phyloP scores from a whole-genome alignment of 768 basidiomycete species.

The Wakefieldia striispora region DNA sequence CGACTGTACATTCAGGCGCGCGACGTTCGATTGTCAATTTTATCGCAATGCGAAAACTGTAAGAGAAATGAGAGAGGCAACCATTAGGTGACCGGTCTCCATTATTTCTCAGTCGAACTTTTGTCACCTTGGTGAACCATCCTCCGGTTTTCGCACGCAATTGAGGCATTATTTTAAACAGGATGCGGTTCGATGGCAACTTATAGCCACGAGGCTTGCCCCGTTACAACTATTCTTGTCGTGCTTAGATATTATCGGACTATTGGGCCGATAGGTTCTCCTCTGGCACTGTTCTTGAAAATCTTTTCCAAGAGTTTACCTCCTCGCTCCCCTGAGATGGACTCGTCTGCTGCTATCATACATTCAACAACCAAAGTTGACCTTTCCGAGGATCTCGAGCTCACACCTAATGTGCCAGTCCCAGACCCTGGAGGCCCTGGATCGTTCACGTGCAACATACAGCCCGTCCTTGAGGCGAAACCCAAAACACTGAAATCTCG shows the following conservation, averaged over 20 bases:
- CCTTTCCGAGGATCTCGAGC: slow-evolving; percentile 1
- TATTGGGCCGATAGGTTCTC: background rate
- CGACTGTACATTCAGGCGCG: background rate
- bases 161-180: background rate
- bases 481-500: slow-evolving; percentile 6
- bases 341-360: background rate
- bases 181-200: background rate
- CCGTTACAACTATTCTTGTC: too few relatives aligned
- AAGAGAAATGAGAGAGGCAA: background rate
- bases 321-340: slow-evolving; percentile 2
- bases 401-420: background rate
- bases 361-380: background rate
- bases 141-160: background rate
- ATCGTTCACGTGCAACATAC: background rate
- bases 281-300: background rate
- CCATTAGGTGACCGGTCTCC: background rate
- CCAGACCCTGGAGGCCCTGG: background rate
- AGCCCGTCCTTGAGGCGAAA: slow-evolving; percentile 5
- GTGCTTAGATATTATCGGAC: background rate
- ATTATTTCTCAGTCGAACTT: background rate
- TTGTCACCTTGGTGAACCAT: background rate
- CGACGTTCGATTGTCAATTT: background rate
- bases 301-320: background rate
- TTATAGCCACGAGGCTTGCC: too few relatives aligned
- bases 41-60: background rate